phyloP scores from a whole-genome alignment of 2,329 filamentous ascomycete genomes.

The Exophiala bonariae region DNA sequence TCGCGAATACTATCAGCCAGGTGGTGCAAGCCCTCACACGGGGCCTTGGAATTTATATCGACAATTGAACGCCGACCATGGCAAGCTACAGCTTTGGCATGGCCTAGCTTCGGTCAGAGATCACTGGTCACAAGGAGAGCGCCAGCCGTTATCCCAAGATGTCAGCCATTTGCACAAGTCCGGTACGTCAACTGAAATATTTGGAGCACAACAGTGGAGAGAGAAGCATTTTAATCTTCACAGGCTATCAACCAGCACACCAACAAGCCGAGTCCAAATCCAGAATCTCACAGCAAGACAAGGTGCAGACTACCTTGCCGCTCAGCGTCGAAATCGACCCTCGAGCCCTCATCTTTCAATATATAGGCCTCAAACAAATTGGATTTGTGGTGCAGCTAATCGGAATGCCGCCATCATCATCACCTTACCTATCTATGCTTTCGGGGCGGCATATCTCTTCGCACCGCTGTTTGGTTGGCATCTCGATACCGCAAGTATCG shows the following conservation, averaged over 20 bases:
- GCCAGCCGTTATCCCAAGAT: background rate
- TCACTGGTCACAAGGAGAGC: too few relatives aligned
- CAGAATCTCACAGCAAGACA: slow-evolving; percentile 51
- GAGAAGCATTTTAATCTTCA: background rate
- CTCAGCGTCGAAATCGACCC: slow-evolving; percentile 78
- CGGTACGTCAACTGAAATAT: background rate
- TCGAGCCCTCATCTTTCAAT: slow-evolving; percentile 80
- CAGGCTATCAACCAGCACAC: slow-evolving; percentile 6
- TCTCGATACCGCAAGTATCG: slow-evolving; percentile 63
- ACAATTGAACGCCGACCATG: too few relatives aligned
- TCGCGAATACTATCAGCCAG: too few relatives aligned
- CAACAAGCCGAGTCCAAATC: background rate
- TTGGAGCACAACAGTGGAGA: too few relatives aligned
- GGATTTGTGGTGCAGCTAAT: slow-evolving; percentile 72
- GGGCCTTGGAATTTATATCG: too few relatives aligned
- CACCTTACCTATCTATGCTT: slow-evolving; percentile 74
- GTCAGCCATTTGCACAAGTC: background rate
- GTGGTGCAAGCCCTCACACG: too few relatives aligned
- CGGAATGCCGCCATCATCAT: slow-evolving; percentile 76
- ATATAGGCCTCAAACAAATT: slow-evolving; percentile 85
- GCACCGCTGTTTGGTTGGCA: slow-evolving; percentile 73
- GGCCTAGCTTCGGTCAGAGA: too few relatives aligned
- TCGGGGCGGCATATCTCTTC: slow-evolving; percentile 75
- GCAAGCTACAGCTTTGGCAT: too few relatives aligned
- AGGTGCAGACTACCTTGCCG: slow-evolving; percentile 65